phyloP scores from a whole-genome alignment of 2,329 filamentous ascomycete species.

The Ploettnerulaceae sp. region DNA sequence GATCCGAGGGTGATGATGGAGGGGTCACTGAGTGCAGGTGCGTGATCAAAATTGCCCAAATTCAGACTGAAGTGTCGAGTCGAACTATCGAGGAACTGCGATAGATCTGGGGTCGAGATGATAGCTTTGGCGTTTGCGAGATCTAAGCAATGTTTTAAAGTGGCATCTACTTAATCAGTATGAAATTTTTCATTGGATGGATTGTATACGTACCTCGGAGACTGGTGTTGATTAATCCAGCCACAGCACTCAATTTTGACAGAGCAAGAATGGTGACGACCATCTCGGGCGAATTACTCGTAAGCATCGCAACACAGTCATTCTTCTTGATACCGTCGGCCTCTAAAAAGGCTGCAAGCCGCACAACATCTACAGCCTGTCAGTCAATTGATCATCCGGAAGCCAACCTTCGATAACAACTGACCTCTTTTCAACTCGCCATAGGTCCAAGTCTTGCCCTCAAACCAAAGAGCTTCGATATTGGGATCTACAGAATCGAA shows the following conservation, averaged over 20 bases:
- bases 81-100: conserved; percentile 30
- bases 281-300: conserved; percentile 46
- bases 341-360: conserved; percentile 40
- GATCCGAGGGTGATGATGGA: conserved; percentile 14
- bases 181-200: not conserved
- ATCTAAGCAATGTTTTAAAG: conserved; percentile 41
- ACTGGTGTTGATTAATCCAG: conserved; percentile 43
- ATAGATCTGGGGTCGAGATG: conserved; percentile 42
- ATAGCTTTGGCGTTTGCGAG: conserved; percentile 39
- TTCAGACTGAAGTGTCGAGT: conserved; percentile 37
- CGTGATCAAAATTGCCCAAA: conserved; percentile 35
- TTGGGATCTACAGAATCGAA: conserved; percentile 38
- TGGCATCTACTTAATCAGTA: conserved; percentile 35
- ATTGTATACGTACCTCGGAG: conserved; percentile 41
- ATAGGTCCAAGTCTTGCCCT: conserved; percentile 44
- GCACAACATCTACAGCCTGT: conserved; percentile 37
- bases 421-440: conserved; percentile 39
- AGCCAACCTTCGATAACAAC: conserved; percentile 10
- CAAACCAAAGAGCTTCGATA: conserved; percentile 44
- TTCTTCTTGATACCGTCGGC: conserved; percentile 35
- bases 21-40: conserved; percentile 3
- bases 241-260: conserved; percentile 42
- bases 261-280: conserved; percentile 40
- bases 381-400: conserved; percentile 7
- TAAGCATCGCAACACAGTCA: conserved; percentile 43